phyloP scores from a whole-genome alignment of 108 stramenopile genomes.

The Nitzschia putrida region DNA sequence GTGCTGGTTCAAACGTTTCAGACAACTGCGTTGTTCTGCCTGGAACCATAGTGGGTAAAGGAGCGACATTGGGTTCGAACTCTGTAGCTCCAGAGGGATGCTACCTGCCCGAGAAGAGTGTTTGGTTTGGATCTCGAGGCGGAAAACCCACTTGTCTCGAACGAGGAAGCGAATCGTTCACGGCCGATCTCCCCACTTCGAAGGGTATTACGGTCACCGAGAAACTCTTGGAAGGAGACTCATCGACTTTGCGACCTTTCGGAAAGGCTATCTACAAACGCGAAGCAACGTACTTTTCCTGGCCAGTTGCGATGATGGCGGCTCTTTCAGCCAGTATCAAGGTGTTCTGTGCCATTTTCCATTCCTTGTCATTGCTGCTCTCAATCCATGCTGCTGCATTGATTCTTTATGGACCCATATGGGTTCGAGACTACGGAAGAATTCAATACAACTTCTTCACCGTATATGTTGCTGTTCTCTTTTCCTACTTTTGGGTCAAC shows the following conservation, averaged over 20 bases:
- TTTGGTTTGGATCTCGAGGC: slow-evolving; percentile 48
- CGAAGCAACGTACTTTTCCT: slow-evolving; percentile 45
- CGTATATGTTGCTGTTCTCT: slow-evolving; percentile 28
- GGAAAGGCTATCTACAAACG: slow-evolving; percentile 52
- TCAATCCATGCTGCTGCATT: slow-evolving; percentile 28
- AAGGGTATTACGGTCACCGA: slow-evolving; percentile 7
- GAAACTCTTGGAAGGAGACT: slow-evolving; percentile 38
- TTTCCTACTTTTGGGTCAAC: slow-evolving; percentile 20
- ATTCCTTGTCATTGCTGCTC: slow-evolving; percentile 37
- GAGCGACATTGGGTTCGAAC: slow-evolving; percentile 53
- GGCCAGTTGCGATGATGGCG: slow-evolving; percentile 31
- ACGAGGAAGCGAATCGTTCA: slow-evolving; percentile 10
- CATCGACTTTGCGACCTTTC: slow-evolving; percentile 52
- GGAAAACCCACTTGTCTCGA: slow-evolving; percentile 40
- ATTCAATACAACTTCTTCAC: neutral
- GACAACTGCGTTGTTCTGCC: slow-evolving; percentile 61
- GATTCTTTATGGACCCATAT: slow-evolving; percentile 31
- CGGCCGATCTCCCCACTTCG: neutral
- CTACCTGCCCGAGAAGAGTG: slow-evolving; percentile 37
- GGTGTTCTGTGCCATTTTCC: slow-evolving; percentile 24
- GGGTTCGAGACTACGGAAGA: slow-evolving; percentile 22
- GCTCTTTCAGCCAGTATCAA: slow-evolving; percentile 5
- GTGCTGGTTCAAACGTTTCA: slow-evolving; percentile 48
- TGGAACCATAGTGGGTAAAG: slow-evolving; percentile 45
- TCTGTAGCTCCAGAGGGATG: slow-evolving; percentile 38